Evolutionary conservation across 2,329 filamentous ascomycete species (phyloP).

Genomic region (Ophiosphaerella korrae): DNA sequence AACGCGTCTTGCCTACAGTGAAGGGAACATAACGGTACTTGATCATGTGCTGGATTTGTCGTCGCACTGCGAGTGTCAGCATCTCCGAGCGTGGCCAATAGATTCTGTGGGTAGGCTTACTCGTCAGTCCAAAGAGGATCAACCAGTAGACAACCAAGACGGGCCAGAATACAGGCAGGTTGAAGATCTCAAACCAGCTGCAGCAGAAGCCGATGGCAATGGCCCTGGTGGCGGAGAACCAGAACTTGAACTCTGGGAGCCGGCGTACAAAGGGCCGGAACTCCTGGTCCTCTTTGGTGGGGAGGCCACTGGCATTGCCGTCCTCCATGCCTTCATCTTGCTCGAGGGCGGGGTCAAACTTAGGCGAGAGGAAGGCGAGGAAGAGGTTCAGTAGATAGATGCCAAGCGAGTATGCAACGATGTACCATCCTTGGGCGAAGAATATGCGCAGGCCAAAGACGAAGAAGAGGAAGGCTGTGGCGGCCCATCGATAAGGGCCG

Average conservation of each 20-base stretch:
- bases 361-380: conserved; percentile 96
- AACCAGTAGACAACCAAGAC: conserved; percentile 98
- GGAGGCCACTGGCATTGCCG: conserved; percentile 75
- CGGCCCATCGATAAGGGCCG: conserved; percentile 86
- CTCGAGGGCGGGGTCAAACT: conserved; percentile 97
- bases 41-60: conserved; percentile 99
- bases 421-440: conserved; percentile 96
- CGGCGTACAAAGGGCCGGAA: conserved; percentile 96
- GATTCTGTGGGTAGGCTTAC: conserved; percentile 60
- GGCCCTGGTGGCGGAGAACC: conserved; percentile 92
- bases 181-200: conserved; percentile 92
- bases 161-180: conserved; percentile 98
- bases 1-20: conserved; percentile 75
- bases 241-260: conserved; percentile 99
- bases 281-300: conserved; percentile 95
- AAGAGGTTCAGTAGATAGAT: conserved; percentile 99
- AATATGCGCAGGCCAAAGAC: conserved; percentile 90
- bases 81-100: neutral
- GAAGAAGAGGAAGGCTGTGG: conserved; percentile 75
- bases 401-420: conserved; percentile 95
- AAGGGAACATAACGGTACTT: conserved; percentile 99
- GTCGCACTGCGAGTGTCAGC: conserved; percentile 71
- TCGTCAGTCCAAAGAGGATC: conserved; percentile 93
- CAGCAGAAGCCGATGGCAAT: conserved; percentile 82
- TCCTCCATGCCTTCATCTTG: conserved; percentile 97